Percentiles rank a stretch among this genome's conserved stretches.
These are phyloP conservation scores for Kodamaea restingae DNA, from an alignment of 805 yeast species.

Conservation along the genomic window DNA sequence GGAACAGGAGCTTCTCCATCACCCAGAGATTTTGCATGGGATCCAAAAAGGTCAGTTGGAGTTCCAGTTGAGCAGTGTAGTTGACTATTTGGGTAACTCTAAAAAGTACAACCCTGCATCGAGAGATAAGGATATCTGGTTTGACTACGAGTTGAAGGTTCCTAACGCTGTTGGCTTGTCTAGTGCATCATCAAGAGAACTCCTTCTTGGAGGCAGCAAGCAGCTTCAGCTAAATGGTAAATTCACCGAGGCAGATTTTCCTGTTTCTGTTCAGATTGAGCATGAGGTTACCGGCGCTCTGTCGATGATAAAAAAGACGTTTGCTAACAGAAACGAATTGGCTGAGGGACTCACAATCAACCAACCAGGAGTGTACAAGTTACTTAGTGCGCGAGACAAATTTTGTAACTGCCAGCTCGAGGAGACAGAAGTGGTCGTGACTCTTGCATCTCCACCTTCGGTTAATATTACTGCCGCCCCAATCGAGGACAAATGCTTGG, in stretches of 20 bases:
- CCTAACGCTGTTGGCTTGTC: constrained; percentile 22
- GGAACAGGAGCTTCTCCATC: constrained; percentile 32
- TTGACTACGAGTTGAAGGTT: constrained; percentile 22
- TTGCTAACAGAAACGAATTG: constrained; percentile 24
- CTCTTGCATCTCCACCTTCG: constrained; percentile 37
- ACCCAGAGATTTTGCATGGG: constrained; percentile 20
- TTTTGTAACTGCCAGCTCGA: constrained; percentile 58
- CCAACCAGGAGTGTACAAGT: constrained; percentile 62
- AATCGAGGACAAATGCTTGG: constrained; percentile 83
- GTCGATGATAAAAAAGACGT: constrained; percentile 18
- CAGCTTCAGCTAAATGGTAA: constrained; percentile 10
- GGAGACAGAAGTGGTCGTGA: constrained; percentile 37
- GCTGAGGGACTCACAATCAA: constrained; percentile 34
- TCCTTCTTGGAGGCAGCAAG: constrained; percentile 23
- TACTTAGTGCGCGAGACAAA: constrained; percentile 52
- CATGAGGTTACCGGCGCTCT: constrained; percentile 4
- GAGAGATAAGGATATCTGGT: constrained; percentile 33
- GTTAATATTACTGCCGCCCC: constrained; percentile 49
- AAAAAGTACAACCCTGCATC: constrained; percentile 36
- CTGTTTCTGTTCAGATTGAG: constrained; percentile 34
- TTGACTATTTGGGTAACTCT: constrained; percentile 31
- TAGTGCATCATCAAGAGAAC: constrained; percentile 19
- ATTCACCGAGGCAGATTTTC: constrained; percentile 37
- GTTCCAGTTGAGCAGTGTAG: constrained; percentile 31
- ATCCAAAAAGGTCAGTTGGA: constrained; percentile 23